Percentiles rank a stretch among this genome's conserved stretches.
Conservation (phyloP, 108 stramenopile genomes). For the Tribonema minus region DNA sequence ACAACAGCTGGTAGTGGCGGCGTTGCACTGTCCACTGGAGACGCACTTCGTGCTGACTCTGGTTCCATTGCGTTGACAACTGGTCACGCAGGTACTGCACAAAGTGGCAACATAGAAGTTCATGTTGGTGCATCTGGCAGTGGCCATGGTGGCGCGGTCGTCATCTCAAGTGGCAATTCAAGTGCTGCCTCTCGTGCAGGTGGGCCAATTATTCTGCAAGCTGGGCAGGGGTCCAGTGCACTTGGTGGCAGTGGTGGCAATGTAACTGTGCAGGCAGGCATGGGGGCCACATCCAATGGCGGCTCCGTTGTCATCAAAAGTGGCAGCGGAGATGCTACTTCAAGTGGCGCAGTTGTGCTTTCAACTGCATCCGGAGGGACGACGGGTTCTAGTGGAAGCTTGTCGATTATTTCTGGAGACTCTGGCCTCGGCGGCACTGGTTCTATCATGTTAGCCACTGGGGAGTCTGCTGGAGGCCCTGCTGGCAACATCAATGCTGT, state of each 20-base stretch:
- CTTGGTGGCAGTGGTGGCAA: conserved; percentile 14
- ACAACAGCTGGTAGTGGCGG: background rate
- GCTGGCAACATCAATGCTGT: conserved; percentile 27
- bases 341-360: conserved; percentile 14
- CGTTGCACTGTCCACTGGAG: conserved; percentile 16
- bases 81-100: conserved; percentile 1
- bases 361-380: conserved; percentile 12
- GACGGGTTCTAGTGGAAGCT: conserved; percentile 8
- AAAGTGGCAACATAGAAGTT: background rate
- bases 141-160: conserved; percentile 6
- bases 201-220: conserved; percentile 7
- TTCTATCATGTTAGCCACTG: conserved; percentile 32
- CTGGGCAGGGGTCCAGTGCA: conserved; percentile 5
- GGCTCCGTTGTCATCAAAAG: conserved; percentile 13
- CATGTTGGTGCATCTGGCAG: conserved; percentile 5
- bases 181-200: background rate
- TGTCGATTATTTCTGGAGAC: conserved; percentile 1
- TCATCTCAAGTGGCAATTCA: conserved; percentile 10
- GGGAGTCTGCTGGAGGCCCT: conserved; percentile 1
- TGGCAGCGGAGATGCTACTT: conserved; percentile 5
- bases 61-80: conserved; percentile 3
- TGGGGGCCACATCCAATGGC: conserved; percentile 16
- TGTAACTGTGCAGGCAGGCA: conserved; percentile 9
- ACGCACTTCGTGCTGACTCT: background rate
- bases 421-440: conserved; percentile 43